Evolutionary conservation across 1,139 yeast species (phyloP).

Genomic region (Yamadazyma friedrichii): DNA sequence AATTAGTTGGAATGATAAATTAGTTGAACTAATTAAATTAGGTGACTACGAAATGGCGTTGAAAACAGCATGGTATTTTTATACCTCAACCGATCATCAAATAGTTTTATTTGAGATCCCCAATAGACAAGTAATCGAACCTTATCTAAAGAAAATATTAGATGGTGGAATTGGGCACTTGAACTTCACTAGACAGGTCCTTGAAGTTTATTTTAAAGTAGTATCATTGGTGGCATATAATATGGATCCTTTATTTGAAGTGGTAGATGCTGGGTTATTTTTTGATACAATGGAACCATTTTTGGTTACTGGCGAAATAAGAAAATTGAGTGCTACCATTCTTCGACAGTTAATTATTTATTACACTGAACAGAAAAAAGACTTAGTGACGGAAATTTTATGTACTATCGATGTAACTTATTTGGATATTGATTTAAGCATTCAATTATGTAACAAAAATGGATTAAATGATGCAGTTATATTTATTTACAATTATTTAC

Average conservation of each 20-base stretch:
- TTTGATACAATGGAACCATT: constrained; percentile 52
- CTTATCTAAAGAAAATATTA: constrained; percentile 58
- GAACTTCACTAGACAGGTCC: constrained; percentile 1
- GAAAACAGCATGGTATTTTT: constrained; percentile 52
- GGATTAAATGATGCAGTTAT: constrained; percentile 58
- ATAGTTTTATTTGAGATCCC: constrained; percentile 57
- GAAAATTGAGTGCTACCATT: constrained; percentile 57
- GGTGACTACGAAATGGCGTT: constrained; percentile 58
- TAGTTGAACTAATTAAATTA: constrained; percentile 46
- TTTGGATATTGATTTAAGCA: constrained; percentile 74
- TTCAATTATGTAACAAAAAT: constrained; percentile 55
- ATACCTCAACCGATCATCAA: constrained; percentile 46
- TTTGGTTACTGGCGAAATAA: constrained; percentile 47
- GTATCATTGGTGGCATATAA: constrained; percentile 6
- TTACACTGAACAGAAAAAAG: constrained; percentile 42
- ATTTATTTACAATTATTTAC: constrained; percentile 65
- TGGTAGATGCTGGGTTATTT: constrained; percentile 36
- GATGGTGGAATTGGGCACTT: constrained; percentile 48
- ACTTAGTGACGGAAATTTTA: constrained; percentile 59
- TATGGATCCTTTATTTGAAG: constrained; percentile 52
- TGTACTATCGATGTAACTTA: constrained; percentile 62
- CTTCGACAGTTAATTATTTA: constrained; percentile 57
- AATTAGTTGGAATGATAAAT: constrained; percentile 73
- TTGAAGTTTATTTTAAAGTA: constrained; percentile 21
- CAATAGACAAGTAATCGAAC: constrained; percentile 44